Base-by-base conservation (phyloP, 257 asterid species). In the Gynochthodes officinalis region DNA sequence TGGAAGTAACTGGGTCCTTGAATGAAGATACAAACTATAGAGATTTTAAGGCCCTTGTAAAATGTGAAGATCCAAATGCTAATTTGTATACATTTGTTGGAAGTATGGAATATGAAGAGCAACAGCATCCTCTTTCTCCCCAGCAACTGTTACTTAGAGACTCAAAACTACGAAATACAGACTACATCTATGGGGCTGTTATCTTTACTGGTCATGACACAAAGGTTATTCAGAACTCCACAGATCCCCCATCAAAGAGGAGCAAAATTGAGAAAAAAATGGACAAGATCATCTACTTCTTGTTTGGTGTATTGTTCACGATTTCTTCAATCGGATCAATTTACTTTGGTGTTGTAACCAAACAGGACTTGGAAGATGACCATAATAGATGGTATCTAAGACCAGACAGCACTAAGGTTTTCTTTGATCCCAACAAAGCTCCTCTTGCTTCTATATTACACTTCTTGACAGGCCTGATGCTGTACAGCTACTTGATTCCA, bases 41-140 rank as follows among this genome's bases (percentile, higher is more conserved):
- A 30, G 87, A 84, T 68, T 93, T 93, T 76, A 82, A 74, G 28
- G 96, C 97, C 30, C 27, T 81, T 67, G 83, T 93, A 6, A 90
- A 81, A 75, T 90, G 98, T 69, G 98, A 93, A 77, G 98, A 93
- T 82, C 98, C 98, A 21, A 93, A 93, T 79, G 94, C 98, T 21
- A 93, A 85, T 78, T 75, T 93, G 70, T 93, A 93, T 58, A 78
- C 83, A 78, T 93, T 85, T 60, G 83, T 90, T 66, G 98, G 98
- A 74, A 93, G 86, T 49, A 89, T 93, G 97, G 93, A 84, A 16
- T 53, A 79, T 14, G 82, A 84, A 66, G 90, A 68, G 40, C 81
- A 93, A 71, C 92, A 82, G 19, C 62, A 76, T 67, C 83, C 98
- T 65, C 95, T 93, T 76, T 85, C 96, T 33, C 97, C 96, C 72